Percentiles rank a stretch among this genome's conserved stretches.
Evolutionary conservation across 305 asterid species (phyloP).

Genomic region (Fraxinus sp.): DNA sequence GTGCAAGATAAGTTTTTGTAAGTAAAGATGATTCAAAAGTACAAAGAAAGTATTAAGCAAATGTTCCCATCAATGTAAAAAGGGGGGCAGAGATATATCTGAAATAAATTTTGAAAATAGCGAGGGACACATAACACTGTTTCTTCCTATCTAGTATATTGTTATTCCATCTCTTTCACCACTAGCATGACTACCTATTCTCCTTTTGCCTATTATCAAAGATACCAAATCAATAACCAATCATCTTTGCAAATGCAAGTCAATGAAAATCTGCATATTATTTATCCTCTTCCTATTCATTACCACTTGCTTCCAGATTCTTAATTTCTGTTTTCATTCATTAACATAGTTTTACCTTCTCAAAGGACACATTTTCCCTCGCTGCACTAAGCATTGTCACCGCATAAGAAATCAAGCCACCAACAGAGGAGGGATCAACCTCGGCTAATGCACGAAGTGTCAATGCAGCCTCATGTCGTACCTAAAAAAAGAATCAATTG

Average conservation of each 20-base stretch:
- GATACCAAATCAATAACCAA: not conserved
- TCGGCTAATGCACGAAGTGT: conserved; percentile 89
- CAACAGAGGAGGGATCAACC: conserved; percentile 95
- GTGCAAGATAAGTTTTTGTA: not conserved
- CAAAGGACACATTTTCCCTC: conserved; percentile 77
- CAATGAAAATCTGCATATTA: not conserved
- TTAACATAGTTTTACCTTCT: conserved; percentile 58
- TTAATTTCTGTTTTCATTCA: conserved; percentile 12
- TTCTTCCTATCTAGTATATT: conserved; percentile 13
- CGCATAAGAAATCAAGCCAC: conserved; percentile 95
- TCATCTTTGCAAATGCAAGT: not conserved
- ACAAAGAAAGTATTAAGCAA: not conserved
- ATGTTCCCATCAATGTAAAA: conserved; percentile 5
- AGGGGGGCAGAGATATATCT: not conserved
- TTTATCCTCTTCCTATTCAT: not conserved
- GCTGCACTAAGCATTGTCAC: conserved; percentile 88
- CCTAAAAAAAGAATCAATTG: conserved; percentile 47
- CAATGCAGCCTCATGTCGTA: conserved; percentile 97
- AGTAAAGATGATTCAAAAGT: conserved; percentile 12
- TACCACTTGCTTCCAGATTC: conserved; percentile 10
- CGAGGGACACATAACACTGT: not conserved
- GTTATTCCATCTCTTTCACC: conserved; percentile 18
- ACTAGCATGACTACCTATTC: not conserved
- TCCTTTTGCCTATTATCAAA: not conserved
- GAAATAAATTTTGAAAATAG: conserved; percentile 3